Conservation (phyloP, 345 rosid genomes). For the Draba incana region DNA sequence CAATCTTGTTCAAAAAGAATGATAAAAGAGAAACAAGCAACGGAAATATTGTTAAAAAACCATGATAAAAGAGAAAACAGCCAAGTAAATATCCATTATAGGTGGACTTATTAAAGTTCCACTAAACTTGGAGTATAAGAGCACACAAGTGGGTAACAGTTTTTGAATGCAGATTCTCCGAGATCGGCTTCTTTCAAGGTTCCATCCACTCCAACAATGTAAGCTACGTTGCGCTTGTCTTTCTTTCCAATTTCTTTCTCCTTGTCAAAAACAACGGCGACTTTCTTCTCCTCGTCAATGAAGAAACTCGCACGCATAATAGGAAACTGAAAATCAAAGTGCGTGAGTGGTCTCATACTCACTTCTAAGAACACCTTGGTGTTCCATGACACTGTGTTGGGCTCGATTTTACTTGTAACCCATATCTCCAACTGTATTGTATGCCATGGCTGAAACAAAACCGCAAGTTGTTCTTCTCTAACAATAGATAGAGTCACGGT, state of each 20-base stretch:
- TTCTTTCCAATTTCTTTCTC: too few relatives aligned
- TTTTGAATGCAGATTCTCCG: not conserved
- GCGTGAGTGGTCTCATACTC: not conserved
- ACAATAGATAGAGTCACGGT: not conserved
- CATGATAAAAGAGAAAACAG: too few relatives aligned
- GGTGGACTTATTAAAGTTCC: not conserved
- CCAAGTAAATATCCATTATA: too few relatives aligned
- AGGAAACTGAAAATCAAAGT: too few relatives aligned
- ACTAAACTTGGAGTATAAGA: slow-evolving; percentile 9
- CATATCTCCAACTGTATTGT: not conserved
- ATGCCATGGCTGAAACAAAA: not conserved
- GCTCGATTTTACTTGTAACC: not conserved
- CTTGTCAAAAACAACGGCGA: not conserved
- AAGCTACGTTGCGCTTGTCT: not conserved
- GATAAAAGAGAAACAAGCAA: too few relatives aligned
- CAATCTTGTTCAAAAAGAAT: too few relatives aligned
- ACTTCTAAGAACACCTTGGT: not conserved
- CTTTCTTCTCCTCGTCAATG: slow-evolving; percentile 3
- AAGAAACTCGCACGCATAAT: not conserved
- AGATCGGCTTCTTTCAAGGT: not conserved
- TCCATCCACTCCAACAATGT: not conserved
- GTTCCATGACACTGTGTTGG: not conserved
- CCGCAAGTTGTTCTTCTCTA: not conserved
- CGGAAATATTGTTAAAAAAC: too few relatives aligned
- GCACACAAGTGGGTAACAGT: not conserved